These are phyloP conservation scores for Calycina marina DNA, from an alignment of 2,329 filamentous ascomycete genomes.

Conservation along the genomic window DNA sequence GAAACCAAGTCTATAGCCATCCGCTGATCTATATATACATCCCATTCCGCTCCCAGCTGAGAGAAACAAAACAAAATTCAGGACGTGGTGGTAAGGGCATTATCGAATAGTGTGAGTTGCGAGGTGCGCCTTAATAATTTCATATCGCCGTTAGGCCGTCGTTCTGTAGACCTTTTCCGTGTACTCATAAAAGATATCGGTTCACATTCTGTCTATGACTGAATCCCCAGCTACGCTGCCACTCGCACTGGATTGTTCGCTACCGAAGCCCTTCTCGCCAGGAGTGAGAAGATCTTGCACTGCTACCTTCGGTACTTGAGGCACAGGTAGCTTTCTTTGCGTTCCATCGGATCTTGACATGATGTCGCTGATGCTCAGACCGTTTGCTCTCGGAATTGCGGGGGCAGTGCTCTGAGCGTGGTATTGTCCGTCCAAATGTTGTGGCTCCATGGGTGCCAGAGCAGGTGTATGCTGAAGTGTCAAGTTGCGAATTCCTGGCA, in stretches of 20 bases:
- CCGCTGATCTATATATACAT: too few relatives aligned
- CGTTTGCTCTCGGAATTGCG: constrained; percentile 34
- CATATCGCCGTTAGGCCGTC: too few relatives aligned
- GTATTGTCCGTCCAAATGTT: constrained; percentile 21
- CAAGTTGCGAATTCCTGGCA: constrained; percentile 71
- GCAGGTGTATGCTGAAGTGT: constrained; percentile 50
- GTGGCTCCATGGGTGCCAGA: constrained; percentile 52
- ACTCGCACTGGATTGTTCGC: constrained; percentile 61
- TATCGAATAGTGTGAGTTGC: too few relatives aligned
- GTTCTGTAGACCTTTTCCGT: too few relatives aligned
- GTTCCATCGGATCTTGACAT: constrained; percentile 79
- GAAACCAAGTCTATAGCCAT: too few relatives aligned
- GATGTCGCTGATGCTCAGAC: constrained; percentile 80
- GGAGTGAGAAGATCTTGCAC: constrained; percentile 71
- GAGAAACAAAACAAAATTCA: too few relatives aligned
- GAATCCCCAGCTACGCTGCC: constrained; percentile 66
- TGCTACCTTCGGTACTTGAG: constrained; percentile 78
- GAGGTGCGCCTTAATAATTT: too few relatives aligned
- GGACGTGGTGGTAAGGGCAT: too few relatives aligned
- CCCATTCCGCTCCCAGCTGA: too few relatives aligned
- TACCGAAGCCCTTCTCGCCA: constrained; percentile 40
- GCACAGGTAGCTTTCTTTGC: constrained; percentile 80
- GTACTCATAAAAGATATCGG: too few relatives aligned
- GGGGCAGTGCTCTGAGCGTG: constrained; percentile 36
- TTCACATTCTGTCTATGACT: constrained; percentile 40